phyloP scores from a whole-genome alignment of 805 yeast species.

The Aciculoconidium aculeatum region DNA sequence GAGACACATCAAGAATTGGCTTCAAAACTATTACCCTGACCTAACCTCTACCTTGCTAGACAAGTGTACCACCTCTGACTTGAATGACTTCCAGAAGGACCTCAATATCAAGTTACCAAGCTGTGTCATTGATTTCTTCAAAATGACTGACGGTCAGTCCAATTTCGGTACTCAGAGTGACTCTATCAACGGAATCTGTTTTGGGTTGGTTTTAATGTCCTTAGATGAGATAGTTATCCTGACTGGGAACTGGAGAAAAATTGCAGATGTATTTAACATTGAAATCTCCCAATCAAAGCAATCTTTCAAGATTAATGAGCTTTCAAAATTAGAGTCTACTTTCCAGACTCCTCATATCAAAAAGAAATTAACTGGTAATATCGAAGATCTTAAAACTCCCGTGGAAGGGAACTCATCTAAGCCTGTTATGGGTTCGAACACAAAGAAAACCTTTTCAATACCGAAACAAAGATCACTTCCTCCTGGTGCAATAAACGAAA shows the following conservation, averaged over 20 bases:
- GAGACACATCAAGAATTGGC: constrained; percentile 86
- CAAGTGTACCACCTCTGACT: constrained; percentile 75
- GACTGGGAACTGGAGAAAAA: constrained; percentile 81
- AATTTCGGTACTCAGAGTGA: constrained; percentile 63
- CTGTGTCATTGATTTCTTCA: constrained; percentile 73
- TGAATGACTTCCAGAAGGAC: constrained; percentile 79
- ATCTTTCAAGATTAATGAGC: constrained; percentile 12
- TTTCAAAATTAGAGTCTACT: constrained; percentile 18
- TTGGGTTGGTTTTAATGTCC: constrained; percentile 74
- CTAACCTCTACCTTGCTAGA: constrained; percentile 69
- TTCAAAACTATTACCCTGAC: constrained; percentile 73
- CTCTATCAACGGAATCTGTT: constrained; percentile 60
- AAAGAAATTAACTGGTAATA: constrained; percentile 10
- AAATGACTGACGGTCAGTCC: constrained; percentile 84
- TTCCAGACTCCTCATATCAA: constrained; percentile 12
- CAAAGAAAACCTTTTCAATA: too few relatives aligned
- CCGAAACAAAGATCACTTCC: constrained; percentile 68
- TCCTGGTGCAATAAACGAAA: constrained; percentile 61
- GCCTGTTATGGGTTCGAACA: constrained; percentile 9
- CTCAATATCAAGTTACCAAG: constrained; percentile 68
- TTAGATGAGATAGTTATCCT: constrained; percentile 75
- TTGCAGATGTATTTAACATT: constrained; percentile 39
- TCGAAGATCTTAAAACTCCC: constrained; percentile 6
- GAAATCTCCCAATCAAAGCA: constrained; percentile 19
- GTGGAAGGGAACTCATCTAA: constrained; percentile 5